phyloP scores from a whole-genome alignment of 768 basidiomycete species.

The Trametes cingulata region DNA sequence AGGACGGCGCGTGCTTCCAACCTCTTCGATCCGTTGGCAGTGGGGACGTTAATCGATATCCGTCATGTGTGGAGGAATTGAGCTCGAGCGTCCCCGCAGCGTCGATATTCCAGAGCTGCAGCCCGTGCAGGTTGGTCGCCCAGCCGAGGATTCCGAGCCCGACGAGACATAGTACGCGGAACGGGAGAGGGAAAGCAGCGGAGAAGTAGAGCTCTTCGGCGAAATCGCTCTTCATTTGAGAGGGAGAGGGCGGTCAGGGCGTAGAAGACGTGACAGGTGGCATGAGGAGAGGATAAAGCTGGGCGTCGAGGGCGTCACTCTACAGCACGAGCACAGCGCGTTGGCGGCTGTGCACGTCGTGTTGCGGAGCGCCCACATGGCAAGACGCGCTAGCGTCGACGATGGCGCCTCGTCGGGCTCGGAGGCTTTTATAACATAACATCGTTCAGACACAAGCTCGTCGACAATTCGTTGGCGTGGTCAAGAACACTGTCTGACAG shows the following conservation, averaged over 20 bases:
- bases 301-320: conserved; percentile 10
- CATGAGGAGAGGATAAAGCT: conserved; percentile 13
- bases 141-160: conserved; percentile 85
- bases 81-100: conserved; percentile 71
- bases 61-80: conserved; percentile 1
- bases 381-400: background rate
- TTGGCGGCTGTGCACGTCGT: conserved; percentile 4
- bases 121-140: conserved; percentile 90
- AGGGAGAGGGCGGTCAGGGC: background rate
- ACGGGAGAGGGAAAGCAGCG: conserved; percentile 82
- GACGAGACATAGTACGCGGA: conserved; percentile 80
- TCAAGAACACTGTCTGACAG: too few species aligned
- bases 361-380: background rate
- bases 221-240: conserved; percentile 35
- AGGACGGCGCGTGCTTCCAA: conserved; percentile 40
- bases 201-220: conserved; percentile 49
- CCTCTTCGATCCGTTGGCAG: conserved; percentile 31
- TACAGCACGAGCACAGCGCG: background rate
- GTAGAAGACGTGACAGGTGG: background rate
- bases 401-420: too few species aligned
- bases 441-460: too few species aligned
- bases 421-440: too few species aligned
- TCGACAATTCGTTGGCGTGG: too few species aligned
- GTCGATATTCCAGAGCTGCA: conserved; percentile 75
- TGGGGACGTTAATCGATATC: conserved; percentile 23